Base-by-base conservation (phyloP, 257 asterid genomes). In the Ophiorrhiza pumila region DNA sequence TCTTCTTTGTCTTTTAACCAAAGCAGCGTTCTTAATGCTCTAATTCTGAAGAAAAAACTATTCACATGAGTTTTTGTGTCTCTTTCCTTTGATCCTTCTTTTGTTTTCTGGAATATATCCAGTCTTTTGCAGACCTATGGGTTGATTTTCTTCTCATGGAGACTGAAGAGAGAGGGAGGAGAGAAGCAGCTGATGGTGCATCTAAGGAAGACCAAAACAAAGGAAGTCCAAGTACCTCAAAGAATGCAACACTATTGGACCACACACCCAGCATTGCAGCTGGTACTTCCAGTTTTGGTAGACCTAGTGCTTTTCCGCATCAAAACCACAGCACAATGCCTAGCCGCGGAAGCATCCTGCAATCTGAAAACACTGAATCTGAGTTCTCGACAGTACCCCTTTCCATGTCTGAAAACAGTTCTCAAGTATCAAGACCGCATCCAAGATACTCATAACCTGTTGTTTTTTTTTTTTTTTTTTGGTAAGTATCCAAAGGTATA, bases 41-140 rank as follows among this genome's bases (percentile, higher is more conserved):
- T 63, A 4, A 11, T 60, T 29, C 22, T 35, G 37, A 37, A 35
- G 25, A 12, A 53, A 15, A n/a, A n/a, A n/a, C n/a, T n/a, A n/a
- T n/a, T n/a, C n/a, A n/a, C n/a, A n/a, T n/a, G n/a, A 37, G 68
- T 9, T 63, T 15, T 37, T 5, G 23, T n/a, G 14, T 22, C 1
- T 46, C 35, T n/a, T n/a, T n/a, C n/a, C n/a, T n/a, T n/a, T 17
- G 13, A 29, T 58, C 47, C 23, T 63, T 5, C 37, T 8, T 25
- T 65, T 46, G 18, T 67, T 49, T 65, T 22, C 52, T 55, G 79
- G 78, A 49, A 62, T 41, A 53, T 32, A 23, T 78, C 43, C 96
- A 95, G 99, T 88, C 98, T 41, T 92, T 95, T 74, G 87, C 96
- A 85, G 97, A 92, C 81, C 67, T 92, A 61, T 95, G 99, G 99